Evolutionary conservation across 2,329 filamentous ascomycete genomes (phyloP).

Genomic region (Colletotrichum orbiculare): DNA sequence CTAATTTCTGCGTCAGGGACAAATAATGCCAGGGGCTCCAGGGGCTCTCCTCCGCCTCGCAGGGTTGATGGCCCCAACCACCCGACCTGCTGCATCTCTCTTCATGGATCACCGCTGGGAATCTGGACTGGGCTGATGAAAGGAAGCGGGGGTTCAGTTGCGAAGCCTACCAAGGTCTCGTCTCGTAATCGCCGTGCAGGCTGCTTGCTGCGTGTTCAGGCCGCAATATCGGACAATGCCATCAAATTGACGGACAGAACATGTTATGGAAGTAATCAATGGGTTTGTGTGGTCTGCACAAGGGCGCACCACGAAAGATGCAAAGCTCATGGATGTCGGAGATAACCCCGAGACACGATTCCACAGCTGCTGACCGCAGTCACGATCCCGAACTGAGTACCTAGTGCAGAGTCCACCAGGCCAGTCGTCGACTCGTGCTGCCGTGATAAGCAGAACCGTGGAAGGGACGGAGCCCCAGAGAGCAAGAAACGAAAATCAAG

Average conservation of each 20-base stretch:
- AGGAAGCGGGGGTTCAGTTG: constrained; percentile 12
- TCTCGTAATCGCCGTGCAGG: neutral
- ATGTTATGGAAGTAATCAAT: neutral
- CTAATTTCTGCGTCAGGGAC: constrained; percentile 9
- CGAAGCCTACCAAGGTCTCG: too few relatives aligned
- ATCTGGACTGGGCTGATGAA: neutral
- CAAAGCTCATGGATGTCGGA: too few relatives aligned
- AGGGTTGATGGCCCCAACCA: constrained; percentile 29
- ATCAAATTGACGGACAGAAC: constrained; percentile 2
- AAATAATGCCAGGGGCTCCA: constrained; percentile 10
- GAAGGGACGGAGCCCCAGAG: too few relatives aligned
- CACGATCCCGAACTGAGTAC: too few relatives aligned
- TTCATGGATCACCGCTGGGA: constrained; percentile 22
- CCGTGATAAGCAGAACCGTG: too few relatives aligned
- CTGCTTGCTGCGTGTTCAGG: neutral
- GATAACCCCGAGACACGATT: too few relatives aligned
- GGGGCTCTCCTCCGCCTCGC: constrained; percentile 4
- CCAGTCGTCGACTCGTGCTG: too few relatives aligned
- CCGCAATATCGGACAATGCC: neutral
- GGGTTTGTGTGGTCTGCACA: too few relatives aligned
- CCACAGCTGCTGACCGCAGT: too few relatives aligned
- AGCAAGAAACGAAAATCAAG: too few relatives aligned
- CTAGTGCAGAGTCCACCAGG: too few relatives aligned
- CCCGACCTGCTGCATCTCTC: constrained; percentile 13
- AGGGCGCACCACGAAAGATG: too few relatives aligned